These are phyloP conservation scores for Petunia axillaris DNA, from an alignment of 257 asterid species.

Conservation along the genomic window DNA sequence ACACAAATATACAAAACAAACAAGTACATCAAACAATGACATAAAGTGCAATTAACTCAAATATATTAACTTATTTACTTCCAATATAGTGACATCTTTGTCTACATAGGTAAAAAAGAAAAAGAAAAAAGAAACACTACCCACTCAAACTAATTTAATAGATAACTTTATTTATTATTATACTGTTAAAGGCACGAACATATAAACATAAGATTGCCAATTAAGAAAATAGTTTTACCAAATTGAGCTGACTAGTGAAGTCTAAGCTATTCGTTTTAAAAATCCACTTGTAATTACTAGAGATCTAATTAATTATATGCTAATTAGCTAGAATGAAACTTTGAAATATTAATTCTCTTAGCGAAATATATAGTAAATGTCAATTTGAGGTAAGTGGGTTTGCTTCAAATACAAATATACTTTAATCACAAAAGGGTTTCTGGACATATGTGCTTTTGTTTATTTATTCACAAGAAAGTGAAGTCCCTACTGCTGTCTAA, in stretches of 20 bases:
- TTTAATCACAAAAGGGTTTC: neutral
- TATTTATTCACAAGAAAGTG: conserved; percentile 26
- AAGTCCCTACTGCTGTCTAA: conserved; percentile 34
- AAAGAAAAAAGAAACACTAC: neutral
- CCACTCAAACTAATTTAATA: neutral
- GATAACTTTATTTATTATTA: neutral
- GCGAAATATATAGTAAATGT: neutral
- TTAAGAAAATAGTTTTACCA: conserved; percentile 6
- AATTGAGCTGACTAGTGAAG: neutral
- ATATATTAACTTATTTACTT: conserved; percentile 8
- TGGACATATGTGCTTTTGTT: conserved; percentile 25
- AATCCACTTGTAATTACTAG: neutral
- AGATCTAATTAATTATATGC: neutral
- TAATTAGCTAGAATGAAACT: conserved; percentile 18
- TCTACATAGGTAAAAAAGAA: neutral
- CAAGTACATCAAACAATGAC: conserved; percentile 12
- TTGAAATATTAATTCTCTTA: conserved; percentile 11
- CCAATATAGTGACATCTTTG: neutral
- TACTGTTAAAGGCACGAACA: neutral
- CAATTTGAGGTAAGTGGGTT: conserved; percentile 23
- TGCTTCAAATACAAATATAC: neutral
- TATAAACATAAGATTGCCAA: neutral
- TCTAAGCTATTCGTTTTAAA: neutral
- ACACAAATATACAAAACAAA: neutral
- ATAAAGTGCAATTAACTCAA: conserved; percentile 9